Base-by-base conservation (phyloP, 768 basidiomycete genomes). In the Mycena galopus region DNA sequence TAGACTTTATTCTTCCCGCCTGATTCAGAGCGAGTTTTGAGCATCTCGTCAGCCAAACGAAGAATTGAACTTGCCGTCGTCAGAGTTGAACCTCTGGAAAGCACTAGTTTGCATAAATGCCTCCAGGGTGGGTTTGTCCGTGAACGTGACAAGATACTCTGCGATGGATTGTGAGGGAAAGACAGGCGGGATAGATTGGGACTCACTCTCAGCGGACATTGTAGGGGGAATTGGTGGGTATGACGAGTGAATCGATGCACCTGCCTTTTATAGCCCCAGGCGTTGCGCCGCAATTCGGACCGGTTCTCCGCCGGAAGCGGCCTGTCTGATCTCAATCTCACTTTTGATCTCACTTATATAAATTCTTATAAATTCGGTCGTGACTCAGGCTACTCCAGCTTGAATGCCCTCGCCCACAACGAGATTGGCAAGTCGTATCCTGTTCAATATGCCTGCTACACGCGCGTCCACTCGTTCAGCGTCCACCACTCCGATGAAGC, bases 81-180 rank as follows among this genome's bases (percentile, higher is more conserved):
- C 9, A 39, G n/a, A n/a, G n/a, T n/a, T n/a, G n/a, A n/a, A n/a
- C n/a, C n/a, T n/a, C n/a, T n/a, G n/a, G n/a, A n/a, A n/a, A n/a
- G n/a, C n/a, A n/a, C n/a, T n/a, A n/a, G n/a, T n/a, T n/a, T n/a
- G n/a, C n/a, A n/a, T n/a, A n/a, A n/a, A n/a, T n/a, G n/a, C n/a
- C n/a, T 39, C 39, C 11, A 10, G 12, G 39, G 39, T 39, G 39
- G 39, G n/a, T n/a, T n/a, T 16, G 39, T 39, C 39, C 3, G 39
- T 90, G 82, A 91, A 91, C 9, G 88, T 83, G 50, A 91, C 85
- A 65, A 90, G 90, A 76, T 84, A 90, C 73, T 80, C 89, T 90
- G 37, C 1, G 16, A 25, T 0, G n/a, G 50, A 30, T 16, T 42
- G 63, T 25, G 27, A 33, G 44, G n/a, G 23, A 19, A 51, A 4